Conservation (phyloP, 108 stramenopile genomes). For the Cyclostephanos tholiformis region DNA sequence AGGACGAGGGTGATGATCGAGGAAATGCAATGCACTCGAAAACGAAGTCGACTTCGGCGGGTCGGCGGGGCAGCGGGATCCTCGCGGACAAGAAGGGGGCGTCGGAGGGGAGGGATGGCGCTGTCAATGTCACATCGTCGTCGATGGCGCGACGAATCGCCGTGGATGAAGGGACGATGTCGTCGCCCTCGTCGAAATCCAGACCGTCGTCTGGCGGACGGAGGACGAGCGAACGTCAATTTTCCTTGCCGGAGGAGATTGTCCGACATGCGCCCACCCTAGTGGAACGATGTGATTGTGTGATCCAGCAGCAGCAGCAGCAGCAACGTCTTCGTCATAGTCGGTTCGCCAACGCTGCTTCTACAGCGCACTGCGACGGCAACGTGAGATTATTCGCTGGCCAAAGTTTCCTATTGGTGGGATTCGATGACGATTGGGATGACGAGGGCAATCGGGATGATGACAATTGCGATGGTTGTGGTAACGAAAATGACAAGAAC, state of each 20-base stretch:
- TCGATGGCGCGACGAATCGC: neutral
- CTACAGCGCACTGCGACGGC: neutral
- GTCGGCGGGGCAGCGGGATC: neutral
- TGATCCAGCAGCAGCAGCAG: conserved; percentile 7
- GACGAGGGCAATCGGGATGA: too few relatives aligned
- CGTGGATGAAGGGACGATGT: neutral
- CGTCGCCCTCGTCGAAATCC: neutral
- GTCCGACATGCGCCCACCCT: conserved; percentile 14
- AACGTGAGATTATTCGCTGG: conserved; percentile 16
- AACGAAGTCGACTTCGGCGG: neutral
- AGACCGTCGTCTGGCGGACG: neutral
- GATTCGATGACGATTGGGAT: conserved; percentile 13
- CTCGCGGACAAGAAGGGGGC: too few relatives aligned
- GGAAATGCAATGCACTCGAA: neutral
- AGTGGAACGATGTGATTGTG: conserved; percentile 35
- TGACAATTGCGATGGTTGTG: neutral
- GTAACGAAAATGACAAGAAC: neutral
- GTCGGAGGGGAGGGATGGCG: too few relatives aligned
- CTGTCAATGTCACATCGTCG: neutral
- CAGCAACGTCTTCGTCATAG: neutral
- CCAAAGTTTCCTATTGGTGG: conserved; percentile 42
- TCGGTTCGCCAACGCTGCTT: too few relatives aligned
- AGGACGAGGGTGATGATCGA: neutral
- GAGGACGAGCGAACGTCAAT: neutral
- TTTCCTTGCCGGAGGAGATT: conserved; percentile 23